Evolutionary conservation across 208 protist genomes (phyloP).

Genomic region (Kentomonas sorsogonicus): DNA sequence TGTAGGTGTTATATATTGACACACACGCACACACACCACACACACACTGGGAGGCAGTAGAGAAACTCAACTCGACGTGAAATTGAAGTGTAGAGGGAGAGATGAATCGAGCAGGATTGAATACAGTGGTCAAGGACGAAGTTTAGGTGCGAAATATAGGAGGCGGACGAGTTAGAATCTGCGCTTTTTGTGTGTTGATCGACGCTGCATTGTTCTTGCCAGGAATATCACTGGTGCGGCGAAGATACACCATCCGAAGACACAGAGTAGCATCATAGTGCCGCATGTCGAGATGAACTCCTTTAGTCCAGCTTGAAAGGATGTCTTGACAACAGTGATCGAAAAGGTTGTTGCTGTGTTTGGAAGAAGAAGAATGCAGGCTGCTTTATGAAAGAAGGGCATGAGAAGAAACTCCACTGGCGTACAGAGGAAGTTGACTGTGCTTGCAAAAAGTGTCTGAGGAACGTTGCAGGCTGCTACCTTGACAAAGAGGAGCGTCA

Average conservation of each 20-base stretch:
- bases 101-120: too few relatives aligned
- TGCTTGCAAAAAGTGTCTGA: conserved; percentile 26
- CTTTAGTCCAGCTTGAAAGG: conserved; percentile 16
- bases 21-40: too few relatives aligned
- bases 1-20: too few relatives aligned
- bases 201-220: not conserved
- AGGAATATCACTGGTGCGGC: conserved; percentile 11
- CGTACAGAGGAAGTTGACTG: conserved; percentile 35
- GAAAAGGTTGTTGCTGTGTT: conserved; percentile 30
- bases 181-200: too few relatives aligned
- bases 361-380: conserved; percentile 3
- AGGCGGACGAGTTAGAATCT: too few relatives aligned
- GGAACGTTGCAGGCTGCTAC: conserved; percentile 14
- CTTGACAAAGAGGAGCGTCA: conserved; percentile 17
- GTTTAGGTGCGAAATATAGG: too few relatives aligned
- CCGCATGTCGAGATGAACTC: conserved; percentile 23
- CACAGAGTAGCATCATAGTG: conserved; percentile 28
- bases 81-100: too few relatives aligned
- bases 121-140: too few relatives aligned
- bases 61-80: too few relatives aligned
- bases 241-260: conserved; percentile 26
- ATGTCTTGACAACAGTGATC: conserved; percentile 12
- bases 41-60: too few relatives aligned
- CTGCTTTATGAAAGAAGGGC: conserved; percentile 21
- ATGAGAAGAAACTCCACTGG: conserved; percentile 45